Base-by-base conservation (phyloP, 1,139 yeast species). In the Taphrina pruni region DNA sequence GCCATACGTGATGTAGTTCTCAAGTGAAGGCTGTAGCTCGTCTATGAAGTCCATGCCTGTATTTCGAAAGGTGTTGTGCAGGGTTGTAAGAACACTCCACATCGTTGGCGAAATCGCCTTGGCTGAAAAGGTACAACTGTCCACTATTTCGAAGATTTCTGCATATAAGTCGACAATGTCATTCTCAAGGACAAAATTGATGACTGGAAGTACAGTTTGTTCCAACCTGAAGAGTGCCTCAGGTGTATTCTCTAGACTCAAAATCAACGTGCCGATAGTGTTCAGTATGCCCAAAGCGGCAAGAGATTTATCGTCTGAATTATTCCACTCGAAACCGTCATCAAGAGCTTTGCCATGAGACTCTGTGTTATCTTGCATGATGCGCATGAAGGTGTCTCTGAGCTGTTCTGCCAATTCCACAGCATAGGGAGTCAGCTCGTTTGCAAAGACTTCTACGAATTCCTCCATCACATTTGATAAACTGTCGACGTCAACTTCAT, bases 381-480 rank as follows among this genome's bases (percentile, higher is more conserved):
- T 79, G 75, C 90, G 84, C 83, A 91, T 79, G 75, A 92, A 88
- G 77, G 93, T 97, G 71, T 88, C 89, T 39, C 88, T 87, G 66
- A 94, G 81, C 75, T 89, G 92, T 52, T 83, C 84, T 85, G 93
- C 91, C 75, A 94, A 82, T 73, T 90, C 95, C 56, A 89, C 87
- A 8, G 98, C 97, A 79, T 93, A 94, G 41, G 99, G 98, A 74
- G 93, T 95, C 73, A 94, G 82, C 78, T 93, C 96, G 73, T 88
- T 90, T 3, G 96, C 84, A 78, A 89, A 94, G 70, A 85, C 87
- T 75, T 93, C 97, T 35, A 94, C 98, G 77, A 96, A 88, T 75
- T 93, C 97, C 80, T 94, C 98, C 89, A 94, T 91, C 17, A 94
- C 97, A 48, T 89, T 90, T 20, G 96, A 86, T 50, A 94, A 84